phyloP scores from a whole-genome alignment of 345 rosid genomes.

The Ceriops tagal region DNA sequence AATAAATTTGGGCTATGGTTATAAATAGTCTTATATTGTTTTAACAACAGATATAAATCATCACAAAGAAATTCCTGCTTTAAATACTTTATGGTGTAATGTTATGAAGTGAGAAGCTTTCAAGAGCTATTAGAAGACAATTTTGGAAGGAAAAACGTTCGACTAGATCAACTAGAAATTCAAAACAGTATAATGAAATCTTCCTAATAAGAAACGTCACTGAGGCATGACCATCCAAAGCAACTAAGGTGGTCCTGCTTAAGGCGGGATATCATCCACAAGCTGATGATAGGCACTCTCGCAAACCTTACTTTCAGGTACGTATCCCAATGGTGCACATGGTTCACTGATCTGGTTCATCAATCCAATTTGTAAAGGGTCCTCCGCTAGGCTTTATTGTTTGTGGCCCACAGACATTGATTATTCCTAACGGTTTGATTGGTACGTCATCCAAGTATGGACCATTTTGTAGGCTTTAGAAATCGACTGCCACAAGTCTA shows the following conservation, averaged over 20 bases:
- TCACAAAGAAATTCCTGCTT: no score
- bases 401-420: constrained; percentile 11
- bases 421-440: constrained; percentile 27
- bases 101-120: no score
- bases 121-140: no score
- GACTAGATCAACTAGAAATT: no score
- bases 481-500: constrained; percentile 24
- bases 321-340: constrained; percentile 15
- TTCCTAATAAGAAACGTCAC: no score
- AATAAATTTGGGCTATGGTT: no score
- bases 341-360: constrained; percentile 31
- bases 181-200: no score
- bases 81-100: no score
- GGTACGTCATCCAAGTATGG: constrained; percentile 7
- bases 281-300: constrained; percentile 5
- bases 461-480: constrained; percentile 15
- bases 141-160: no score
- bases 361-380: not conserved
- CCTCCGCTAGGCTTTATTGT: not conserved
- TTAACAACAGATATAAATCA: no score
- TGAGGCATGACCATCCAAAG: no score
- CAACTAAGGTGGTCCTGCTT: constrained; percentile 19
- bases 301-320: not conserved
- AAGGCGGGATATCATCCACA: constrained; percentile 29
- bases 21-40: no score